These are phyloP conservation scores for Umbelopsis vinacea DNA, from an alignment of 192 early-diverging fungal genomes.

Conservation along the genomic window DNA sequence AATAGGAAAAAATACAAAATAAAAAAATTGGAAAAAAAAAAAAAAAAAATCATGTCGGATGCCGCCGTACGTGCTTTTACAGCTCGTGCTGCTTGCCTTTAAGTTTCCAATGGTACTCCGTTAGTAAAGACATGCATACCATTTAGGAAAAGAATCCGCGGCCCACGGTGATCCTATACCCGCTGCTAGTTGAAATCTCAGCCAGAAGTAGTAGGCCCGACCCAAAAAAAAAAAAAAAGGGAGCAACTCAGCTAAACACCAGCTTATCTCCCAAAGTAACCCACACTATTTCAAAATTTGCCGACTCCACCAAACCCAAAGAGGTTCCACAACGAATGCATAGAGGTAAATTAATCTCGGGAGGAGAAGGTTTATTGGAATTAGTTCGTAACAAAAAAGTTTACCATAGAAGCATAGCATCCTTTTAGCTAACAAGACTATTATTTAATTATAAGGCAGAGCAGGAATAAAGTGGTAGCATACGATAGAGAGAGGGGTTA, in stretches of 20 bases:
- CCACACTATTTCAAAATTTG: constrained; percentile 3
- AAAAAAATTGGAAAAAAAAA: too few species aligned
- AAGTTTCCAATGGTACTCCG: too few species aligned
- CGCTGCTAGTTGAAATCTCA: neutral
- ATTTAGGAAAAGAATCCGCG: too few species aligned
- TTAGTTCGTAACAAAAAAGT: neutral
- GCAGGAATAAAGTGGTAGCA: constrained; percentile 19
- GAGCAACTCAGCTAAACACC: too few species aligned
- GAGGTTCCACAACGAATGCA: neutral
- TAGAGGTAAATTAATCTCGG: constrained; percentile 8
- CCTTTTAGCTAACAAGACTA: constrained; percentile 14
- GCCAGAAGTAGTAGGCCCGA: neutral
- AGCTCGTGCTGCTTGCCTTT: too few species aligned
- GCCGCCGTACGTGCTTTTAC: too few species aligned
- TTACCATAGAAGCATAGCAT: constrained; percentile 1
- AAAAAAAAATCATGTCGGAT: too few species aligned
- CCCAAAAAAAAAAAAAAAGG: neutral
- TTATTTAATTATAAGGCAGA: constrained; percentile 12
- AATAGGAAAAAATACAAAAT: too few species aligned
- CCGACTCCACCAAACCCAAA: neutral
- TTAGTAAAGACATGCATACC: too few species aligned
- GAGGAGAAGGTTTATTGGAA: neutral
- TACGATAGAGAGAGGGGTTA: constrained; percentile 2
- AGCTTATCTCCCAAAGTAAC: too few species aligned
- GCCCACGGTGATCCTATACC: neutral